phyloP scores from a whole-genome alignment of 257 asterid genomes.

The Voacanga thouarsii region DNA sequence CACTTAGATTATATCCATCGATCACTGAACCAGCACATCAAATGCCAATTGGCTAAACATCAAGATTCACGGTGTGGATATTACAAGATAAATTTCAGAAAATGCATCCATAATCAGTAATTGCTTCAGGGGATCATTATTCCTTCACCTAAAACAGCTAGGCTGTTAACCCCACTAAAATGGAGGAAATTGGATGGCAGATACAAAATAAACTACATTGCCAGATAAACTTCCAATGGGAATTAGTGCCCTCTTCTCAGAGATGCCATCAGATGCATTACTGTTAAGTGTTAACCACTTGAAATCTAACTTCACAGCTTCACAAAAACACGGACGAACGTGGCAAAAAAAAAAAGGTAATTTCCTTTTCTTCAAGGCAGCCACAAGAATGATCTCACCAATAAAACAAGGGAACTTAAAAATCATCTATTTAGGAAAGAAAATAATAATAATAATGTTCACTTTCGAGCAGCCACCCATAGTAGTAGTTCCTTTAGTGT shows the following conservation, averaged over 20 bases:
- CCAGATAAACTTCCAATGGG: neutral
- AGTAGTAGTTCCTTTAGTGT: neutral
- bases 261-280: neutral
- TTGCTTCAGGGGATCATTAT: neutral
- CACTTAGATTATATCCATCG: neutral
- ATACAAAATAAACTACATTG: neutral
- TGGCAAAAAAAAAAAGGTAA: neutral
- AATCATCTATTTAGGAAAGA: neutral
- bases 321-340: neutral
- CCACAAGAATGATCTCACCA: neutral
- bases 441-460: neutral
- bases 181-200: neutral
- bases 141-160: neutral
- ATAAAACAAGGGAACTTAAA: neutral
- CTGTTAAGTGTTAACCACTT: neutral
- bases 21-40: neutral
- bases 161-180: neutral
- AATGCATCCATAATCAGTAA: neutral
- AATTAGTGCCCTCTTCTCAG: neutral
- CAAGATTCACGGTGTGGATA: neutral
- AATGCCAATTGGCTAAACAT: neutral
- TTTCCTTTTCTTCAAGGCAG: neutral
- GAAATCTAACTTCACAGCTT: neutral
- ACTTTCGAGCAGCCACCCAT: neutral
- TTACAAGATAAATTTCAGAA: neutral